A percentile compares a stretch with the other conserved stretches of the same genome.
Evolutionary conservation across 2,329 filamentous ascomycete genomes (phyloP).

Genomic region (Sporothrix curviconia): DNA sequence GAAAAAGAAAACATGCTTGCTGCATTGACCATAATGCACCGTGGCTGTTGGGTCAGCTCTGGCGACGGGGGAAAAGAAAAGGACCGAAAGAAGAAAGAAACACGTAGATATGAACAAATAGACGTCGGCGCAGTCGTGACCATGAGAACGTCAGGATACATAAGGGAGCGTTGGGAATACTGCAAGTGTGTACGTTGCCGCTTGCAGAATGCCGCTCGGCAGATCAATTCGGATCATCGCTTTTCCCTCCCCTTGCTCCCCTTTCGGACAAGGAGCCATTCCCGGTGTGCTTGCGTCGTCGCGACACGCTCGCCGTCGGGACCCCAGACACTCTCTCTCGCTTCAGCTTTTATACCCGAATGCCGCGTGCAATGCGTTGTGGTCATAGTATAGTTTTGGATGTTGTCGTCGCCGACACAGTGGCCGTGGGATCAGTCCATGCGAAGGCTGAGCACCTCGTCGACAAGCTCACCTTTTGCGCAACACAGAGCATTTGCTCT

Average conservation of each 20-base stretch:
- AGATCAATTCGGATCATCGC: no score
- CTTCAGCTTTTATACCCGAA: constrained; percentile 16
- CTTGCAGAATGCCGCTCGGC: no score
- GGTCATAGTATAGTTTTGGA: constrained; percentile 25
- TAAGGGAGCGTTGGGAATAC: no score
- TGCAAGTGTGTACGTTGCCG: no score
- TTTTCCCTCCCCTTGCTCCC: no score
- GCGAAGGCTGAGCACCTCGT: constrained; percentile 28
- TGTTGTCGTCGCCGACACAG: constrained; percentile 23
- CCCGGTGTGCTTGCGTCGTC: no score
- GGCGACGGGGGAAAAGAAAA: not conserved
- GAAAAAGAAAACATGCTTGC: not conserved
- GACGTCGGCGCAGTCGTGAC: no score
- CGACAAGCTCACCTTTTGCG: constrained; percentile 20
- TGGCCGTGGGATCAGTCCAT: constrained; percentile 26
- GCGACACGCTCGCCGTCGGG: no score
- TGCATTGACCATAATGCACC: not conserved
- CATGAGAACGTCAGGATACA: no score
- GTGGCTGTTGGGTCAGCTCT: not conserved
- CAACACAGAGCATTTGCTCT: constrained; percentile 20
- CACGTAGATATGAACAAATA: no score
- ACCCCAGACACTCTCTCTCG: constrained; percentile 15
- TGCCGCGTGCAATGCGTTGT: constrained; percentile 22
- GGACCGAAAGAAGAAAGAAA: not conserved
- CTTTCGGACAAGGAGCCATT: no score